phyloP scores from a whole-genome alignment of 345 rosid species.

The Schrenkiella parvula region DNA sequence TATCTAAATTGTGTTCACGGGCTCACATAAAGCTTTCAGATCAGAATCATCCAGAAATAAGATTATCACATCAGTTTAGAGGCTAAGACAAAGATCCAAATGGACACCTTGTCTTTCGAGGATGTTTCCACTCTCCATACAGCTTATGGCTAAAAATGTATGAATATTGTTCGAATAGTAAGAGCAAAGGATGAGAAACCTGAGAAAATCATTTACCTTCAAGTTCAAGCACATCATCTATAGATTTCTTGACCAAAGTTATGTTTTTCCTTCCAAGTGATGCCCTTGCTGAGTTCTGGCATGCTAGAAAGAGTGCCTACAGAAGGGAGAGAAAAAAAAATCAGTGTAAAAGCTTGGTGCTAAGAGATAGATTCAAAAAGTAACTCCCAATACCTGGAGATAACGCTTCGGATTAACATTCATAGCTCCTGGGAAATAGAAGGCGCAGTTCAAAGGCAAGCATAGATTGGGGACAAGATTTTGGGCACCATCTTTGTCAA shows the following conservation, averaged over 20 bases:
- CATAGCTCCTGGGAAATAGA: conserved; percentile 81
- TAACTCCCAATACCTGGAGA: conserved; percentile 50
- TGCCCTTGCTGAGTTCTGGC: conserved; percentile 53
- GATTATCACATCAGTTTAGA: background rate
- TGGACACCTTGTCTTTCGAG: background rate
- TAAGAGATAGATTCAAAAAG: background rate
- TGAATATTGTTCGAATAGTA: background rate
- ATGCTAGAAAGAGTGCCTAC: conserved; percentile 82
- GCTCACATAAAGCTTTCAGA: background rate
- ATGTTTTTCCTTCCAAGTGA: conserved; percentile 45
- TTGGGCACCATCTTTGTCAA: conserved; percentile 53
- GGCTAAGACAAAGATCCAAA: background rate
- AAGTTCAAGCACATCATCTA: conserved; percentile 48
- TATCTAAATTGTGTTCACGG: background rate
- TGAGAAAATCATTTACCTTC: conserved; percentile 48
- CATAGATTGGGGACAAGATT: conserved; percentile 56
- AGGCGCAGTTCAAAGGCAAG: conserved; percentile 62
- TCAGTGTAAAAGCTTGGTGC: background rate
- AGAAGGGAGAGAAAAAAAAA: conserved; percentile 1
- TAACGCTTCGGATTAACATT: conserved; percentile 69
- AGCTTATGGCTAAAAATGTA: background rate
- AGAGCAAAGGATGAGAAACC: conserved; percentile 2
- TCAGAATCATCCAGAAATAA: background rate
- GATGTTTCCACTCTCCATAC: background rate
- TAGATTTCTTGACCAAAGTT: conserved; percentile 49